Conservation (phyloP, 164 flowering plant species). For the Dillenia suffruticosa region DNA sequence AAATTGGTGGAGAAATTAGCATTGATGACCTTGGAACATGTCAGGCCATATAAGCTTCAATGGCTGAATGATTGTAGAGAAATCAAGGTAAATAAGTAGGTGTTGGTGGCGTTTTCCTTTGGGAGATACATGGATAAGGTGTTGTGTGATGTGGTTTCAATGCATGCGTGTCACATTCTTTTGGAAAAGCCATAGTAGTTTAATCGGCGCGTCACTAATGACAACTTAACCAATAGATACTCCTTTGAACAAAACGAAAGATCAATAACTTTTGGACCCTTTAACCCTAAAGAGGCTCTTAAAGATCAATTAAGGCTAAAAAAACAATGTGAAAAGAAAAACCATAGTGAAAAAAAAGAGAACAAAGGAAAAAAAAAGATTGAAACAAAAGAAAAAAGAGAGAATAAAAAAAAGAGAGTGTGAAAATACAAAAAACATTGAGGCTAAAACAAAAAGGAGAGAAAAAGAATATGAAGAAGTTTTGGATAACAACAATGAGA, state of each 20-base stretch:
- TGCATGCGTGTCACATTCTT: conserved; percentile 4
- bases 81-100: conserved; percentile 7
- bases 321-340: neutral
- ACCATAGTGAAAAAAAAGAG: neutral
- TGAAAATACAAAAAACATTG: too few relatives aligned
- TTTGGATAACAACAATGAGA: too few relatives aligned
- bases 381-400: neutral
- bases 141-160: conserved; percentile 7
- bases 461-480: neutral
- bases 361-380: neutral
- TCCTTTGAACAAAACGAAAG: neutral
- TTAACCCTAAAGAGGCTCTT: neutral
- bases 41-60: too few relatives aligned
- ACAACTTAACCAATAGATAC: neutral
- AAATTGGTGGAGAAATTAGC: too few relatives aligned
- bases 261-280: neutral
- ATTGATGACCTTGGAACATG: too few relatives aligned
- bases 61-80: too few relatives aligned
- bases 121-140: conserved; percentile 6
- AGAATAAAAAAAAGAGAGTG: neutral
- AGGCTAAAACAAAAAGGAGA: neutral
- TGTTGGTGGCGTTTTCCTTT: neutral
- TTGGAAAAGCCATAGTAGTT: conserved; percentile 9
- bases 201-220: neutral
- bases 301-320: neutral